Evolutionary conservation across 2,329 filamentous ascomycete species (phyloP), one percentile per base, ranked within the genome.

Genomic region (Chaetomiaceae sp.): DNA sequence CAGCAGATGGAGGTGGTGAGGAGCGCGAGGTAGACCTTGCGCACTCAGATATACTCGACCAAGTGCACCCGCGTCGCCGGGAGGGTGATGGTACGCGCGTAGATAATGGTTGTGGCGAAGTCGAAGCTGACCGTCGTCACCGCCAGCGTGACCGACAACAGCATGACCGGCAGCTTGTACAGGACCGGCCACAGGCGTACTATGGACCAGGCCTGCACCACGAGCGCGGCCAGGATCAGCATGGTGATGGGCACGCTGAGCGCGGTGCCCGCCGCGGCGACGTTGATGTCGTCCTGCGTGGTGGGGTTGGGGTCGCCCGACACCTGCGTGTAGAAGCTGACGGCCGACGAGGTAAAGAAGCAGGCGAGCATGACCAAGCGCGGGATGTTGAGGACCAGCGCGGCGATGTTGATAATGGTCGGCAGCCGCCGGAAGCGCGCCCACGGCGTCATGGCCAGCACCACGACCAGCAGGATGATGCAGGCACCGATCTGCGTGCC

Each of bases 401-500:
- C 76, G 19, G 73, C 49, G 17, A 76, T 55, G 60, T 90, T 88
- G 57, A 89, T 69, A 52, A 82, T 59, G 61, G 85, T 86, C 17
- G 87, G 74, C 0, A 71, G 60, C 2, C 83, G 82, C 42, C 68
- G 68, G 49, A 86, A 76, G 62, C 87, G 88, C 54, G 78, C 70
- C 0, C 70, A 62, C 17, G 78, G 78, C 0, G 86, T 89, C 62
- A 90, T 73, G 48, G 83, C 58, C 10, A 88, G 66, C 3, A 90
- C 68, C 24, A 85, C 71, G 35, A 84, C 55, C 15, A 90, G 68
- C 58, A 88, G 76, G 50, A 84, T 66, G 47, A 83, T 53, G 38
- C 77, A 79, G 19, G 84, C 79, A 24, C 87, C 87, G 42, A 89
- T 72, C 62, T 91, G 86, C 15, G 75, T 67, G 42, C 78, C 82